Percentiles rank a stretch among this genome's conserved stretches.
Conservation (phyloP, 352 stramenopile species). For the Globisporangium recalcitrans region DNA sequence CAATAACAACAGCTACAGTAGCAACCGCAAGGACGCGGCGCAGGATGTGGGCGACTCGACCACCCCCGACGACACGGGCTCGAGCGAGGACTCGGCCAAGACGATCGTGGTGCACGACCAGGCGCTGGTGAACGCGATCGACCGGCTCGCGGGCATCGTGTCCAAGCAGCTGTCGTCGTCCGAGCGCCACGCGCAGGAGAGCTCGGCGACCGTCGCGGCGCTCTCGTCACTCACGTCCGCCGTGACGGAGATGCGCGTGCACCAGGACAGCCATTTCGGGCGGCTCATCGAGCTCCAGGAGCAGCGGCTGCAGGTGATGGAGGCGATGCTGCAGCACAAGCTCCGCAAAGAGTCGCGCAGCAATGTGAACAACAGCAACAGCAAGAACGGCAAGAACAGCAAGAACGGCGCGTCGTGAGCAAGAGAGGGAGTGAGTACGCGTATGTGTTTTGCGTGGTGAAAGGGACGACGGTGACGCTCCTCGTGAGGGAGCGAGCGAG, state of each 20-base stretch:
- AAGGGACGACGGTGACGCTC: background rate
- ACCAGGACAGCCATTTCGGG: slow-evolving; percentile 38
- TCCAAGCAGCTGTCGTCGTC: slow-evolving; percentile 44
- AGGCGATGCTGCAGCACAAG: slow-evolving; percentile 51
- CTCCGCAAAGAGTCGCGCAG: slow-evolving; percentile 43
- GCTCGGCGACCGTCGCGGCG: slow-evolving; percentile 18
- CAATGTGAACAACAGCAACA: slow-evolving; percentile 1
- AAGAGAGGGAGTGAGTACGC: too few species aligned
- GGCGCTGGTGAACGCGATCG: slow-evolving; percentile 49
- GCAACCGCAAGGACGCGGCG: slow-evolving; percentile 11
- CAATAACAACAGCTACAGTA: slow-evolving; percentile 1
- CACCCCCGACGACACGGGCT: slow-evolving; percentile 47
- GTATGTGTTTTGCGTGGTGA: background rate
- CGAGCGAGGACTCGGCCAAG: slow-evolving; percentile 33
- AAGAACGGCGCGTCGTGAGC: background rate
- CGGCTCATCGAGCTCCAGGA: slow-evolving; percentile 61
- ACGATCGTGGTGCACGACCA: slow-evolving; percentile 52
- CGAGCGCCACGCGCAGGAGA: slow-evolving; percentile 28
- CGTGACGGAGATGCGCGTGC: slow-evolving; percentile 47
- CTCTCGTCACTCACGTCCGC: slow-evolving; percentile 38
- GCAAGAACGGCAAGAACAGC: background rate
- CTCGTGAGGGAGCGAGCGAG: background rate
- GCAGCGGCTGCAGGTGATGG: slow-evolving; percentile 61
- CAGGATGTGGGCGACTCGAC: slow-evolving; percentile 37
- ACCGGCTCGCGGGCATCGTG: slow-evolving; percentile 55